A percentile compares a stretch with the other conserved stretches of the same genome.
These are phyloP conservation scores for Coniophora puteana DNA, from an alignment of 1,284 basidiomycete species.

Conservation along the genomic window DNA sequence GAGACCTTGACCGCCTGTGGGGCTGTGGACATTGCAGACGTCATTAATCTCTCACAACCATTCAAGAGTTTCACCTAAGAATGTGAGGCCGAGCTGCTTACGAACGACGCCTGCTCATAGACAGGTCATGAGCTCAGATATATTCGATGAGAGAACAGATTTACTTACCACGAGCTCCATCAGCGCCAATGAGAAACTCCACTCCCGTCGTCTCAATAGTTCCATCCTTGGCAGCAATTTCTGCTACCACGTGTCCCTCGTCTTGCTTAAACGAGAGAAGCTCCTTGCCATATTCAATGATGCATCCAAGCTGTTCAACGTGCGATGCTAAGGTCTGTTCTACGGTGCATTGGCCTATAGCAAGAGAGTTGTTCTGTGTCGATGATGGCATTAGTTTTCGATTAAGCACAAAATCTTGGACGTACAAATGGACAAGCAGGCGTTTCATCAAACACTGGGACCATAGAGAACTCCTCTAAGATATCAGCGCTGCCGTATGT, in stretches of 20 bases:
- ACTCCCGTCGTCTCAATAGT: constrained; percentile 9
- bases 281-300: constrained; percentile 27
- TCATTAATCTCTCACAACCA: constrained; percentile 12
- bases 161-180: constrained; percentile 13
- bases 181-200: constrained; percentile 13
- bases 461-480: constrained; percentile 15
- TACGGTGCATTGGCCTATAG: no score
- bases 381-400: constrained; percentile 2
- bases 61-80: constrained; percentile 14
- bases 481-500: constrained; percentile 16
- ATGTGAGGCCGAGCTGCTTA: constrained; percentile 15
- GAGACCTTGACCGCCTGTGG: constrained; percentile 21
- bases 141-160: background rate
- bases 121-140: background rate
- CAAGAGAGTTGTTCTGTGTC: no score
- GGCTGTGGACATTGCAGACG: no score
- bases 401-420: background rate
- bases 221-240: constrained; percentile 6
- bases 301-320: constrained; percentile 19
- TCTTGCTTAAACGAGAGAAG: constrained; percentile 19
- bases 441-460: constrained; percentile 12
- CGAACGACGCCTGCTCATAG: constrained; percentile 14
- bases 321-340: constrained; percentile 27
- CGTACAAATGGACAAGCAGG: constrained; percentile 19
- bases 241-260: constrained; percentile 9